phyloP scores from a whole-genome alignment of 306 rosid species.

The Prosopis cineraria region DNA sequence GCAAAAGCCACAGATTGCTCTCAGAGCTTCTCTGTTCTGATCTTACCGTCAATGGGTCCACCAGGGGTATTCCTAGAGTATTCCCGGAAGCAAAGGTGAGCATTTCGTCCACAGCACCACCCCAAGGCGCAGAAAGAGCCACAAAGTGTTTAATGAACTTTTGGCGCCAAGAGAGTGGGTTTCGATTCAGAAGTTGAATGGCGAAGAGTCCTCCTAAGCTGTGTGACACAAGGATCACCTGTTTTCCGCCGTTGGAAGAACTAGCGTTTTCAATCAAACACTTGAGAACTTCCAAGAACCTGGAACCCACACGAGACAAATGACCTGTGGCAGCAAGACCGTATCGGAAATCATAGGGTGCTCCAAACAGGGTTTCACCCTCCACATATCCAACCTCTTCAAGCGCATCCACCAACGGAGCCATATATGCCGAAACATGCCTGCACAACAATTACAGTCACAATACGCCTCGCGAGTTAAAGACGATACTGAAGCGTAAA shows the following conservation, averaged over 20 bases:
- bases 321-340: slow-evolving; percentile 79
- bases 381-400: slow-evolving; percentile 62
- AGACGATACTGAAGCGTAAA: not conserved
- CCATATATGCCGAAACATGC: slow-evolving; percentile 69
- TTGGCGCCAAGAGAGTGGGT: slow-evolving; percentile 60
- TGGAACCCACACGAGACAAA: slow-evolving; percentile 68
- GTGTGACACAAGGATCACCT: slow-evolving; percentile 74
- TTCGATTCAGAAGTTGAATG: slow-evolving; percentile 69
- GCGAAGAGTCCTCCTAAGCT: slow-evolving; percentile 79
- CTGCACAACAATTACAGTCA: slow-evolving; percentile 50
- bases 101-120: slow-evolving; percentile 72
- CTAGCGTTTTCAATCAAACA: slow-evolving; percentile 68
- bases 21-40: slow-evolving; percentile 83
- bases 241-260: slow-evolving; percentile 63
- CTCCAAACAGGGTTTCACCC: slow-evolving; percentile 76
- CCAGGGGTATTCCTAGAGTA: slow-evolving; percentile 77
- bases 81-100: slow-evolving; percentile 83
- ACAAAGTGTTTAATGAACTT: slow-evolving; percentile 67
- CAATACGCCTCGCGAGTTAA: not conserved
- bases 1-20: slow-evolving; percentile 84
- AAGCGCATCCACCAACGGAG: slow-evolving; percentile 60
- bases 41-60: slow-evolving; percentile 71
- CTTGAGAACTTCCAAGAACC: slow-evolving; percentile 70
- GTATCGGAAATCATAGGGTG: slow-evolving; percentile 88
- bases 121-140: slow-evolving; percentile 86